phyloP scores from a whole-genome alignment of 1,139 yeast genomes.

The Blastobotrys proliferans region DNA sequence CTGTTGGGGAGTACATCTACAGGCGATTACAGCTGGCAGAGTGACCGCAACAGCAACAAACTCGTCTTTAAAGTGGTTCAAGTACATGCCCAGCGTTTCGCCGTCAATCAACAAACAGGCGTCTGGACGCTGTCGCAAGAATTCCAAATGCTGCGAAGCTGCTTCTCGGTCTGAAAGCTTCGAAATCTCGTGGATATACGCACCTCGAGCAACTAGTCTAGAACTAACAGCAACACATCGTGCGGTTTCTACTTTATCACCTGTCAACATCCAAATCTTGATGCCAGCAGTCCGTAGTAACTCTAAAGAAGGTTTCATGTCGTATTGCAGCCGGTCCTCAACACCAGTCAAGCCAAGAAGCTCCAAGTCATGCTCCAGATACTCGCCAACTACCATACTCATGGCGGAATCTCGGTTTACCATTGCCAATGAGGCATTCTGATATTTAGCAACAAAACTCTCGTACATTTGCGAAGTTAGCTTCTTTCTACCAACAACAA shows the following conservation, averaged over 20 bases:
- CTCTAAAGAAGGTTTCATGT: constrained; percentile 90
- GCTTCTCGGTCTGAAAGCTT: constrained; percentile 42
- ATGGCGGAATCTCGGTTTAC: constrained; percentile 67
- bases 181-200: constrained; percentile 82
- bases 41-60: constrained; percentile 73
- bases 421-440: constrained; percentile 75
- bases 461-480: constrained; percentile 52
- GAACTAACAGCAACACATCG: constrained; percentile 95
- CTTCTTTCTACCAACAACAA: constrained; percentile 83
- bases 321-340: constrained; percentile 87
- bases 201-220: constrained; percentile 87
- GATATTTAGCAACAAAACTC: constrained; percentile 60
- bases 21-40: constrained; percentile 91
- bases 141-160: constrained; percentile 74
- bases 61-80: constrained; percentile 60
- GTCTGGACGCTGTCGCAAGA: constrained; percentile 57
- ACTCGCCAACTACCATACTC: constrained; percentile 62
- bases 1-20: constrained; percentile 98
- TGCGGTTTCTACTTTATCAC: constrained; percentile 98
- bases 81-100: constrained; percentile 70
- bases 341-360: constrained; percentile 93
- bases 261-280: constrained; percentile 98
- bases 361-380: constrained; percentile 79
- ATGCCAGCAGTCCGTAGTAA: constrained; percentile 92
- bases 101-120: constrained; percentile 91